Evolutionary conservation across 2,329 filamentous ascomycete genomes (phyloP).

Genomic region (Fusarium goolgardi): DNA sequence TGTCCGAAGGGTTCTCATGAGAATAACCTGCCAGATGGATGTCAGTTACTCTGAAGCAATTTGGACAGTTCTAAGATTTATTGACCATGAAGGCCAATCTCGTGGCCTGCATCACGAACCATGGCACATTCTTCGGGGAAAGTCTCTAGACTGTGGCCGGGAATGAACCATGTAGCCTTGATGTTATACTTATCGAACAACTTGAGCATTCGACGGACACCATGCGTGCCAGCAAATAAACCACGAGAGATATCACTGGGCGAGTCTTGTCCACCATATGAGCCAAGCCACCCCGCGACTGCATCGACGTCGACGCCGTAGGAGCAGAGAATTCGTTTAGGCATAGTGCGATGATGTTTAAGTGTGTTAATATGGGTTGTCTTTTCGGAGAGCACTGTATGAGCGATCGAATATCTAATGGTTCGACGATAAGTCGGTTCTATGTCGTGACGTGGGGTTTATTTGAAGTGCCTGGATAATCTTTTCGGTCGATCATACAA

Average conservation of each 20-base stretch:
- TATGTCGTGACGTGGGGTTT: neutral
- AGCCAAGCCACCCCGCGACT: slow-evolving; percentile 81
- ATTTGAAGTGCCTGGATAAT: no score
- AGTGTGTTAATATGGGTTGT: fast-evolving
- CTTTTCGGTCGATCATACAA: neutral
- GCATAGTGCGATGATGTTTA: neutral
- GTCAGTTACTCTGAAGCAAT: fast-evolving
- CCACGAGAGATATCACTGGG: slow-evolving; percentile 56
- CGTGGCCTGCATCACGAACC: slow-evolving; percentile 60
- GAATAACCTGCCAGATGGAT: slow-evolving; percentile 62
- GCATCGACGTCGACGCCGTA: slow-evolving; percentile 82
- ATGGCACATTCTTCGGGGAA: slow-evolving; percentile 60
- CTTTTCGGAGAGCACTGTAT: fast-evolving
- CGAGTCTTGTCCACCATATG: slow-evolving; percentile 78
- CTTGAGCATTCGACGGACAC: slow-evolving; percentile 73
- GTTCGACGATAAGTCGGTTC: neutral
- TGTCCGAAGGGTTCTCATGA: slow-evolving; percentile 78
- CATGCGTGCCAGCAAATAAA: slow-evolving; percentile 76
- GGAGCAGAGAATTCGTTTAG: slow-evolving; percentile 12
- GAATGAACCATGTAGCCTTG: slow-evolving; percentile 69
- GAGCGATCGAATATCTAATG: no score
- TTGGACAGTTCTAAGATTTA: fast-evolving
- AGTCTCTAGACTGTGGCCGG: slow-evolving; percentile 61
- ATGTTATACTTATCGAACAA: slow-evolving; percentile 79
- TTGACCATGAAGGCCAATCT: slow-evolving; percentile 67